phyloP scores from a whole-genome alignment of 345 rosid genomes.

The Nasturtium officinale region DNA sequence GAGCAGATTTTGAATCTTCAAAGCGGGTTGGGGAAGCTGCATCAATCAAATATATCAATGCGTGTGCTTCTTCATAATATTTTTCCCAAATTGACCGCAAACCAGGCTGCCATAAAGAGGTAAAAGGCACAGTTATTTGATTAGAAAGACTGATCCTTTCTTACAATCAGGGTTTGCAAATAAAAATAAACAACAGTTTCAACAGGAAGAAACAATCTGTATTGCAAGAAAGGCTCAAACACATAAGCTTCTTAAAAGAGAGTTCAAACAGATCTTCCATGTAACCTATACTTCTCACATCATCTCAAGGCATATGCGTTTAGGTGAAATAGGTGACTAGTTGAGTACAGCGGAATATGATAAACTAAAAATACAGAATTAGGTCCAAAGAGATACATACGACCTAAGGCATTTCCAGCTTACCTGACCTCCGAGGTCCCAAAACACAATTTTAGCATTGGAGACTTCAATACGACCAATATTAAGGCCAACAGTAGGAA shows the following conservation, averaged over 20 bases:
- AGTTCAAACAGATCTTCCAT: background rate
- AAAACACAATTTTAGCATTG: slow-evolving; percentile 83
- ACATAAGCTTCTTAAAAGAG: background rate
- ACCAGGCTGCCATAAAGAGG: slow-evolving; percentile 66
- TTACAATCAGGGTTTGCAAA: background rate
- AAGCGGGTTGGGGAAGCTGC: slow-evolving; percentile 92
- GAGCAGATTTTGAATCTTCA: slow-evolving; percentile 93
- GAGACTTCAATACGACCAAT: slow-evolving; percentile 86
- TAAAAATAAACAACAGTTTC: background rate
- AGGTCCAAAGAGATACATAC: background rate
- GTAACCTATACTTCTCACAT: too few relatives aligned
- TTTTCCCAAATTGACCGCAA: slow-evolving; percentile 99
- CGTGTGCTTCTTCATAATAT: slow-evolving; percentile 98
- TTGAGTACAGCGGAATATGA: background rate
- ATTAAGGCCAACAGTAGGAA: slow-evolving; percentile 99
- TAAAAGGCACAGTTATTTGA: background rate
- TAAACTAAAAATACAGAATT: background rate
- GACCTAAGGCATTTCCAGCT: background rate
- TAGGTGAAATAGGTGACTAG: too few relatives aligned
- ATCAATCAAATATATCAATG: slow-evolving; percentile 85
- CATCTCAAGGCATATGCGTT: too few relatives aligned
- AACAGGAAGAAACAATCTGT: background rate
- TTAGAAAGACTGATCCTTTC: slow-evolving; percentile 12
- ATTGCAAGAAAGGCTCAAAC: slow-evolving; percentile 15
- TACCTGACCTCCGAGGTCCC: slow-evolving; percentile 99